Conservation (phyloP, 169 alveolate genomes). For the Hammondia hammondi region DNA sequence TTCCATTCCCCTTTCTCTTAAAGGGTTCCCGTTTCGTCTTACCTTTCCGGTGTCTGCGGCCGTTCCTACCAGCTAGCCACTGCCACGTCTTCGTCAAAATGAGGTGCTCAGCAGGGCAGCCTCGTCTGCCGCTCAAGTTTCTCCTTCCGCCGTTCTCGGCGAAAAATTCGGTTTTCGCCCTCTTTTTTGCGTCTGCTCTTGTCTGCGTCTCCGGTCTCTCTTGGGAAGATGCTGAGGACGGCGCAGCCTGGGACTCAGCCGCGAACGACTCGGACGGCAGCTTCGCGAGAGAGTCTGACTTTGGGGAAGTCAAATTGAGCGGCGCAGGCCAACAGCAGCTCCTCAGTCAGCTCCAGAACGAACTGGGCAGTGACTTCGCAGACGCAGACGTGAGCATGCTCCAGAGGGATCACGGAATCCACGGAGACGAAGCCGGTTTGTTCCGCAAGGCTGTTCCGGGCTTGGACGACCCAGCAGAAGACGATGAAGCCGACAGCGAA, state of each 20-base stretch:
- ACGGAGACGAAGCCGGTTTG: background rate
- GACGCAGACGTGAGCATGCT: conserved; percentile 11
- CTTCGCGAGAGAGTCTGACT: background rate
- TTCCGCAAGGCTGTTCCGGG: background rate
- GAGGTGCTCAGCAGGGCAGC: background rate
- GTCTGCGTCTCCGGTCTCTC: background rate
- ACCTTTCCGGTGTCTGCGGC: background rate
- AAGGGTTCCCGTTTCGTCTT: background rate
- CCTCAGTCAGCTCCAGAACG: background rate
- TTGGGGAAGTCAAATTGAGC: background rate
- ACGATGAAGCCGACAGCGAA: background rate
- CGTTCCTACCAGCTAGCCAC: background rate
- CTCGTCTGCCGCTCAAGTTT: background rate
- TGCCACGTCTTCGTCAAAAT: background rate
- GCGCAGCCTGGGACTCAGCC: background rate
- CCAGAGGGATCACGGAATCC: background rate
- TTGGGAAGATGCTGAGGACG: background rate
- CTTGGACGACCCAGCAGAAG: background rate
- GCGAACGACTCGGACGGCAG: background rate
- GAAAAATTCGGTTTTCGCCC: background rate
- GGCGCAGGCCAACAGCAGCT: background rate
- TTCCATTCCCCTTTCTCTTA: background rate
- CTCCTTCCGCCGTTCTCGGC: background rate
- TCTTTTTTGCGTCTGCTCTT: background rate
- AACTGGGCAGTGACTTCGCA: background rate